These are phyloP conservation scores for Cyberlindnera maclurae DNA, from an alignment of 805 yeast genomes.

Conservation along the genomic window DNA sequence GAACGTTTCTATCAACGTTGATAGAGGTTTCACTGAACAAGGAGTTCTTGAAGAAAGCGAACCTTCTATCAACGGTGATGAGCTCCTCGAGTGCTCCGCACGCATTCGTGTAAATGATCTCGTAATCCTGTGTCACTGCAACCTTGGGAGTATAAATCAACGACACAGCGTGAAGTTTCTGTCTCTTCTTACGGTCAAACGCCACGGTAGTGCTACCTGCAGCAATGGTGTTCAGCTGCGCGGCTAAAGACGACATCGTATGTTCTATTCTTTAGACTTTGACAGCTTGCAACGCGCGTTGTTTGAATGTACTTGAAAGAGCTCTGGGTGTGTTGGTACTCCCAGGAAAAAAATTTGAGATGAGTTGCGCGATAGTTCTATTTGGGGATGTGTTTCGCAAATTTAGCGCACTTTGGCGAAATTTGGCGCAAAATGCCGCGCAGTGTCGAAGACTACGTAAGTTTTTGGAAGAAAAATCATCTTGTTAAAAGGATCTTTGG, in stretches of 20 bases:
- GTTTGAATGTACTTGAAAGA: too few species aligned
- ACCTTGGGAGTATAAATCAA: constrained; percentile 76
- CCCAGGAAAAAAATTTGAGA: constrained; percentile 6
- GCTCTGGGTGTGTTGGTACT: too few species aligned
- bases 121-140: constrained; percentile 94
- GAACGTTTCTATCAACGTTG: constrained; percentile 73
- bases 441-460: background rate
- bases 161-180: constrained; percentile 83
- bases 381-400: constrained; percentile 1
- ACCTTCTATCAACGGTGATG: constrained; percentile 65
- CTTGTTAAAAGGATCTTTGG: constrained; percentile 20
- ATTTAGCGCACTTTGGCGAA: background rate
- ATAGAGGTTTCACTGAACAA: constrained; percentile 81
- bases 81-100: constrained; percentile 72
- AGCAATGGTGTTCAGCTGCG: constrained; percentile 70
- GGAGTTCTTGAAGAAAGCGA: constrained; percentile 59
- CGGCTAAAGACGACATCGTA: constrained; percentile 58
- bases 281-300: too few species aligned
- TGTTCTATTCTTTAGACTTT: background rate
- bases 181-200: constrained; percentile 78
- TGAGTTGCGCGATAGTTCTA: constrained; percentile 4
- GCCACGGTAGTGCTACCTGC: constrained; percentile 63
- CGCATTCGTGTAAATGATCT: constrained; percentile 64
- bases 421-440: constrained; percentile 1
- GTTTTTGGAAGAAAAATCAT: too few species aligned